Conservation (phyloP, 305 asterid genomes). For the Fraxinus angustifolia region DNA sequence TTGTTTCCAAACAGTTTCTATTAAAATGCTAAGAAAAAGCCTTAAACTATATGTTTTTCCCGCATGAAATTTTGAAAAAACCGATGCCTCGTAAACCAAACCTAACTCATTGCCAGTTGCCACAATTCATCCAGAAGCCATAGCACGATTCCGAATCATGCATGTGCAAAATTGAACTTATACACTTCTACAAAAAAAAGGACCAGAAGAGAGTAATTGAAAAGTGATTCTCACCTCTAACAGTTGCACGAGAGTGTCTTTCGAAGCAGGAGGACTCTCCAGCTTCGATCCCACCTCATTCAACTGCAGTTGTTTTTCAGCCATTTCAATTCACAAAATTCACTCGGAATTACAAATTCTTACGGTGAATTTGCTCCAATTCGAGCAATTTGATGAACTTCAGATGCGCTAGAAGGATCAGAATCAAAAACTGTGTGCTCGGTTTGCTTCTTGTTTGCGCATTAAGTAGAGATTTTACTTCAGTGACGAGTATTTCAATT, state of each 20-base stretch:
- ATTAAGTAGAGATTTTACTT: neutral
- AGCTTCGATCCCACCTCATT: slow-evolving; percentile 79
- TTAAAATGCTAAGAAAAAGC: neutral
- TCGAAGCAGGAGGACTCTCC: slow-evolving; percentile 55
- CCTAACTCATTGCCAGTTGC: slow-evolving; percentile 33
- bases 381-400: neutral
- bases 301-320: neutral
- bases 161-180: slow-evolving; percentile 26
- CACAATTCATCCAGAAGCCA: slow-evolving; percentile 1
- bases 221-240: slow-evolving; percentile 45
- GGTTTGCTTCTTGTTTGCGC: neutral
- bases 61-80: neutral
- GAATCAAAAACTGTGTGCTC: neutral
- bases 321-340: neutral
- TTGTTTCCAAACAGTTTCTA: neutral
- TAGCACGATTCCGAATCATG: slow-evolving; percentile 28
- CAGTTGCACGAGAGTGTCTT: slow-evolving; percentile 72
- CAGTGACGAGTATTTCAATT: neutral
- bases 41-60: neutral
- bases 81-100: slow-evolving; percentile 15
- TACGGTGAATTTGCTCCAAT: neutral
- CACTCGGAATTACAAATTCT: neutral
- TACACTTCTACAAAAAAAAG: slow-evolving; percentile 3
- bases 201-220: neutral
- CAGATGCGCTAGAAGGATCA: neutral